A percentile compares a stretch with the other conserved stretches of the same genome.
phyloP scores from a whole-genome alignment of 1,284 basidiomycete genomes.

The Acaromyces ingoldii region DNA sequence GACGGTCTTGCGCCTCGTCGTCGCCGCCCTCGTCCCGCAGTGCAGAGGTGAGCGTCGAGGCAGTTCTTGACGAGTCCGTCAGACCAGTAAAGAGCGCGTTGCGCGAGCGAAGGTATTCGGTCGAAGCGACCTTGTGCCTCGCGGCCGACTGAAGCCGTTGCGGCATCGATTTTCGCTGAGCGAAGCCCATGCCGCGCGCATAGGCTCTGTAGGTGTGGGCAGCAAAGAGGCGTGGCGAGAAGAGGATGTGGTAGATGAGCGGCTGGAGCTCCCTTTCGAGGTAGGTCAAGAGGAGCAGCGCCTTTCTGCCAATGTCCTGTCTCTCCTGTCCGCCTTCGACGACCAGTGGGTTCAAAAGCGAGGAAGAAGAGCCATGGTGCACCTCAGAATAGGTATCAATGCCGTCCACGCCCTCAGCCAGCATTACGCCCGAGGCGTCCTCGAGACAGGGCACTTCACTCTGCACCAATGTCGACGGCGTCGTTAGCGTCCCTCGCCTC shows the following conservation, averaged over 20 bases:
- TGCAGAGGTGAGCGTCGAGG: no score
- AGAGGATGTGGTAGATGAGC: neutral
- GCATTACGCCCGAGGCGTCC: neutral
- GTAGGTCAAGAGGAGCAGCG: neutral
- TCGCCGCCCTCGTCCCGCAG: no score
- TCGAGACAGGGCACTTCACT: neutral
- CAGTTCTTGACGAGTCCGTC: neutral
- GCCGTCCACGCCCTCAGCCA: neutral
- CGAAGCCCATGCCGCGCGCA: neutral
- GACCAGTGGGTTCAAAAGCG: neutral
- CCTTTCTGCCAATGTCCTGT: neutral
- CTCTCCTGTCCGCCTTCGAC: neutral
- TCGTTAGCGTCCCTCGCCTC: neutral
- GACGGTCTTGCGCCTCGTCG: neutral
- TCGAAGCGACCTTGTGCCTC: no score
- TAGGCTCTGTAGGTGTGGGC: neutral
- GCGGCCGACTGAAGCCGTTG: neutral
- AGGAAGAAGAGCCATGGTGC: no score
- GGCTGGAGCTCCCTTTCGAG: conserved; percentile 1
- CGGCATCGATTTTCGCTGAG: neutral
- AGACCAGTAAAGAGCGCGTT: no score
- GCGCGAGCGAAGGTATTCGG: no score
- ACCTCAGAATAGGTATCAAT: neutral
- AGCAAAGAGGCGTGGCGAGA: neutral
- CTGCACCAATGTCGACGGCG: neutral